A percentile compares a stretch with the other conserved stretches of the same genome.
These are phyloP conservation scores for Rutstroemia sp. DNA, from an alignment of 2,329 filamentous ascomycete genomes.

Conservation along the genomic window DNA sequence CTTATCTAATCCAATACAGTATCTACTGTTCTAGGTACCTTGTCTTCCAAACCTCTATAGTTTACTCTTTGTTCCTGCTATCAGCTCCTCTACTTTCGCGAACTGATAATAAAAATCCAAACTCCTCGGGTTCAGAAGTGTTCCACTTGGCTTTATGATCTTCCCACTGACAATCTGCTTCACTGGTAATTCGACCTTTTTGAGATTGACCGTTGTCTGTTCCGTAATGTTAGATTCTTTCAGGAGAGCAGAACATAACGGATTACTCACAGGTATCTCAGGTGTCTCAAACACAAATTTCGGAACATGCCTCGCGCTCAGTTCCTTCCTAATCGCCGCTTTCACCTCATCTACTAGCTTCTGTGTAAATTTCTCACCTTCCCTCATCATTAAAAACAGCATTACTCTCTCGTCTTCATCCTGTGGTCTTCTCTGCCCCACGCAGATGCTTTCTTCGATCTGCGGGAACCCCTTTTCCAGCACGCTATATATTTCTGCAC, in stretches of 20 bases:
- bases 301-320: slow-evolving; percentile 70
- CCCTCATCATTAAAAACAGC: slow-evolving; percentile 52
- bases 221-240: neutral
- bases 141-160: slow-evolving; percentile 67
- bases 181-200: slow-evolving; percentile 78
- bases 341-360: slow-evolving; percentile 53
- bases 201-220: slow-evolving; percentile 75
- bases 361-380: slow-evolving; percentile 47
- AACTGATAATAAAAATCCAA: slow-evolving; percentile 76
- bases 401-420: slow-evolving; percentile 52
- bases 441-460: slow-evolving; percentile 68
- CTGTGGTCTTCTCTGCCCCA: slow-evolving; percentile 62
- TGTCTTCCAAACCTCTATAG: neutral
- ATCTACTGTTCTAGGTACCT: no score
- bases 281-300: slow-evolving; percentile 72
- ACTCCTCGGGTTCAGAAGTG: slow-evolving; percentile 67
- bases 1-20: no score
- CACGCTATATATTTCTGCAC: slow-evolving; percentile 72
- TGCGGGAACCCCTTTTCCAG: slow-evolving; percentile 58
- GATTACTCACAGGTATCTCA: slow-evolving; percentile 63
- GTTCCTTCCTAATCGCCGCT: slow-evolving; percentile 54
- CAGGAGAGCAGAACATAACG: no score
- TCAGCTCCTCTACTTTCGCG: slow-evolving; percentile 58
- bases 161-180: slow-evolving; percentile 78
- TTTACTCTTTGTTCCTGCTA: neutral